Evolutionary conservation across 345 rosid species (phyloP), one percentile per base, ranked within the genome.

Genomic region (Boechera stricta): DNA sequence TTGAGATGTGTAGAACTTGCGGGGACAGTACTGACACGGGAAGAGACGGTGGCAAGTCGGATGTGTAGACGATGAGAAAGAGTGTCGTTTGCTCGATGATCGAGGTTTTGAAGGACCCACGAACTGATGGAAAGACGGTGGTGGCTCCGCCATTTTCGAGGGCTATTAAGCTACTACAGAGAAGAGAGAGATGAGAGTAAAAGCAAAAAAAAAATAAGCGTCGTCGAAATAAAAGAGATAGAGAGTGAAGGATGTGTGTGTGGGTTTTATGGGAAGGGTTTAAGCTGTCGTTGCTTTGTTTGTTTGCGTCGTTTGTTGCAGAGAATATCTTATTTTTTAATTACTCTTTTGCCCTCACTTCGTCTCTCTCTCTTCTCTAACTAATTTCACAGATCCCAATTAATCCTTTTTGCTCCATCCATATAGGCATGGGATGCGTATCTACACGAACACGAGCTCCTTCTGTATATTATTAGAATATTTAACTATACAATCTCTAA

Each of bases 1-100:
- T 80, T 94, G 98, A 13, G 97, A 91, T 33, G 95, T 90, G 85
- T 82, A 89, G 86, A 91, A 94, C 82, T 90, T 92, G 29, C 98
- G 90, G 2, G 94, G 85, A 61, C 98, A 94, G 86, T 87, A 94
- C 6, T 85, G 94, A 66, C 98, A 94, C 0, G 81, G 87, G 66
- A 94, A 94, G 78, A 87, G 84, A 28, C 90, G 81, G 69, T 74
- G 77, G 36, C 42, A 60, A 35, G 74, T 67, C 2, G 73, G 83
- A 0, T 72, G 79, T 8, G 53, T 68, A 4, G 72, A 10, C 0
- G 71, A 70, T 47, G 66, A 58, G 65, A 80, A 73, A 10, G 75
- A 69, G 64, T 75, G 67, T 29, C 76, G 44, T 12, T 64, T 79
- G 79, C 5, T 47, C 6, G 79, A 61, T 5, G 79, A 41, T 60